These are phyloP conservation scores for Akanthomyces uredinophilus DNA, from an alignment of 2,329 filamentous ascomycete species.

Conservation along the genomic window DNA sequence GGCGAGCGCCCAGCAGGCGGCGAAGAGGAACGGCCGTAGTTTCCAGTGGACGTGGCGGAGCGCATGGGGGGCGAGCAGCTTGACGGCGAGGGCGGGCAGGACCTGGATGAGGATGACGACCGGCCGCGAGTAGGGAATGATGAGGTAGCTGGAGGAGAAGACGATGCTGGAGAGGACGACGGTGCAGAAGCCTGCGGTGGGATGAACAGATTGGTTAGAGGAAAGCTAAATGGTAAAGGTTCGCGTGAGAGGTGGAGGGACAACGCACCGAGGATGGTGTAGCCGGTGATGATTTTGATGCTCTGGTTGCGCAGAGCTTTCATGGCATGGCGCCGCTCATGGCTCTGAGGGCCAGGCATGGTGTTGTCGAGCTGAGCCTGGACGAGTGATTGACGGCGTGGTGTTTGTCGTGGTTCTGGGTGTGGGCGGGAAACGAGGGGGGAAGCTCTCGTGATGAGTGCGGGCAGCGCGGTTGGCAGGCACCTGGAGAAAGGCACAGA, in stretches of 20 bases:
- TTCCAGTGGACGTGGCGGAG: slow-evolving; percentile 26
- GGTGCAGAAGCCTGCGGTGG: slow-evolving; percentile 26
- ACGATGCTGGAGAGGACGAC: slow-evolving; percentile 27
- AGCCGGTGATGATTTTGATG: slow-evolving; percentile 12
- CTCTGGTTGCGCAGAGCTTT: slow-evolving; percentile 7
- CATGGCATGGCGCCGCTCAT: slow-evolving; percentile 6
- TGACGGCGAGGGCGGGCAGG: slow-evolving; percentile 26
- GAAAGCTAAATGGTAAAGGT: background rate
- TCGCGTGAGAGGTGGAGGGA: background rate
- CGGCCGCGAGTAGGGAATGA: slow-evolving; percentile 29
- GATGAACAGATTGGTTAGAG: background rate
- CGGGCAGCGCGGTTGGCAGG: no score
- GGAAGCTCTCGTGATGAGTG: no score
- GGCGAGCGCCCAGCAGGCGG: slow-evolving; percentile 25
- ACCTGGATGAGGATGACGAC: slow-evolving; percentile 29
- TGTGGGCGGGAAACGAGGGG: background rate
- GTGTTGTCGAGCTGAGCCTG: background rate
- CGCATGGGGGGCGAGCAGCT: slow-evolving; percentile 25
- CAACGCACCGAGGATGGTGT: slow-evolving; percentile 11
- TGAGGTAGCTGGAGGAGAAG: slow-evolving; percentile 31
- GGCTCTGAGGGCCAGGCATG: background rate
- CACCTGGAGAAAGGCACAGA: no score
- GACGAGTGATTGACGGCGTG: background rate
- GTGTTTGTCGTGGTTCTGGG: background rate
- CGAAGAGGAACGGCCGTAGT: slow-evolving; percentile 24